Base-by-base conservation (phyloP, 257 asterid genomes). In the Ligustrum vulgare region DNA sequence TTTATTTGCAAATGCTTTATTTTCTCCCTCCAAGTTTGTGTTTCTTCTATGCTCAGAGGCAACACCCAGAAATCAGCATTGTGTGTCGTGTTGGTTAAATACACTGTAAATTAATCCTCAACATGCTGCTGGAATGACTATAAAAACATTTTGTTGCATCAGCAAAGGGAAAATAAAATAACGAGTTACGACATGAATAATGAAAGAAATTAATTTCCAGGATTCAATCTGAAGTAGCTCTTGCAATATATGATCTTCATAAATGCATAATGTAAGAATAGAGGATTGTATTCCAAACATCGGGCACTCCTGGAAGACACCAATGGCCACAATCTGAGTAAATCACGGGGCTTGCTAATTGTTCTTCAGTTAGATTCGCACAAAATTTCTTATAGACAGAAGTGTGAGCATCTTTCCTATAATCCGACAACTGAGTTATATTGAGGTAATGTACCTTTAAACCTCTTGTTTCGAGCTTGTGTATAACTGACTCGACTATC, bases 251-350 rank as follows among this genome's bases (percentile, higher is more conserved):
- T n/a, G 28, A 37, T 8, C 13, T 75, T 28, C 7, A 71, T 35
- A 65, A 32, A 16, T 70, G 28, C 77, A 81, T 43, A 15, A 81
- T 34, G 41, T 84, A 77, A 7, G 84, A 71, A 47, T 71, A 77
- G 23, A 84, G 88, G 32, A 84, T 74, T 43, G 79, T 72, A 64
- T 84, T 84, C 88, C 88, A 84, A 77, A 84, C 70, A 79, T 84
- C 86, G 2, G 84, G 86, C 5, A 81, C 84, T 8, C 86, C 88
- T 2, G 88, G 86, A 25, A 84, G 80, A 56, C 88, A 84, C 86
- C 88, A 84, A 70, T 84, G 86, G 2, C 78, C 80, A 25, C 86
- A 84, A 68, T 79, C 88, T 31, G 83, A 36, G 67, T 79, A 76
- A 22, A 78, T 79, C 32, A 28, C 74, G 41, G 86, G 84, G 68